Base-by-base conservation (phyloP, 306 rosid genomes). In the Erythrophleum fordii region DNA sequence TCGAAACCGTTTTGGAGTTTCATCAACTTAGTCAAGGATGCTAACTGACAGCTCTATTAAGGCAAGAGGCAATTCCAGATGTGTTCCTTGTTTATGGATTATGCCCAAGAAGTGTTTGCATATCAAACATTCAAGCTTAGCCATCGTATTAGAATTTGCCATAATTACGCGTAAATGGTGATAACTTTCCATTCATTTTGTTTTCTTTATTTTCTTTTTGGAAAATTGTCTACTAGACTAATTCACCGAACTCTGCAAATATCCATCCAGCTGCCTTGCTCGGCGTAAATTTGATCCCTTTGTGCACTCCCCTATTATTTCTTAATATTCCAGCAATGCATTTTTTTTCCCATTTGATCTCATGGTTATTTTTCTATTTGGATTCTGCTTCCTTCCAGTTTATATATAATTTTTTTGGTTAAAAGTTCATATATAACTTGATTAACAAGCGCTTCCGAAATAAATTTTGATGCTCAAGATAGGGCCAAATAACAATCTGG, bases 1-100 rank as follows among this genome's bases (percentile, higher is more conserved):
- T 83, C 90, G 91, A 51, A 83, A 80, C 71, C 88, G 89, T 46
- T 89, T 82, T 68, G 96, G 97, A 82, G 83, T 89, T 73, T 75
- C 89, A 16, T 82, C 92, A 20, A 83, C 85, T 53, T 93, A 91
- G 84, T 76, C 67, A 58, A 62, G 35, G 80, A 56, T 80, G 78
- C 39, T n/a, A 18, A 17, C 51, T 25, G 73, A 48, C 72, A 67
- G 51, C 64, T 51, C n/a, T 44, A 55, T n/a, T 11, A 41, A 72
- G 88, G 91, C 89, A 77, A 77, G 88, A 25, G 13, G 78, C 66
- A 31, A 26, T 37, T 48, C 14, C 23, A 23, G 62, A 58, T 9
- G 34, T 34, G 35, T 58, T 23, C 31, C 2, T n/a, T n/a, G n/a
- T n/a, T n/a, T n/a, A 28, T 25, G 64, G 34, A 23, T 18, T 25